A percentile compares a stretch with the other conserved stretches of the same genome.
Conservation (phyloP, 768 basidiomycete species). For the Russula olivacea region DNA sequence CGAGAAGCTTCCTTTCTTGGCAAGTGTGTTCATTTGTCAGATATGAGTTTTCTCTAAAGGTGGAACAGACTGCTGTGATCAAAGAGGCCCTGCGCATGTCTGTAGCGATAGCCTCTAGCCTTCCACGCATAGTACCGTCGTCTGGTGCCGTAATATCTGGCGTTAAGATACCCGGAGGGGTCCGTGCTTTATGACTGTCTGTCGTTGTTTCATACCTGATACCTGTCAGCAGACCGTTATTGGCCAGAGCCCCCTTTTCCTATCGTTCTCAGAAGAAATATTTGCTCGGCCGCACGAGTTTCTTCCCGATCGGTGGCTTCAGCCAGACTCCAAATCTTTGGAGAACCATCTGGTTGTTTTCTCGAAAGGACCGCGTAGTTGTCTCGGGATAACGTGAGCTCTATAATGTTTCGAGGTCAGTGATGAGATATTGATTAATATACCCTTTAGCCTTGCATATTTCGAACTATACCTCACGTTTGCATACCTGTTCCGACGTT, state of each 20-base stretch:
- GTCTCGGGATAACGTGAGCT: slow-evolving; percentile 25
- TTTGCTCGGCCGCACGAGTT: slow-evolving; percentile 20
- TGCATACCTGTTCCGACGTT: slow-evolving; percentile 25
- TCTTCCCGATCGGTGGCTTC: slow-evolving; percentile 24
- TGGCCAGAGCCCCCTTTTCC: slow-evolving; percentile 18
- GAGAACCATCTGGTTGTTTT: slow-evolving; percentile 22
- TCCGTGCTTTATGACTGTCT: neutral
- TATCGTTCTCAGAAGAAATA: slow-evolving; percentile 10
- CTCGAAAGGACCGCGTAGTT: slow-evolving; percentile 25
- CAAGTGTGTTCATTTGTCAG: neutral
- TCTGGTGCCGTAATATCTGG: slow-evolving; percentile 12
- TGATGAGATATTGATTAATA: neutral
- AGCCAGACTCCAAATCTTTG: slow-evolving; percentile 7
- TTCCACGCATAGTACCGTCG: slow-evolving; percentile 12
- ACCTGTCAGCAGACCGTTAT: neutral
- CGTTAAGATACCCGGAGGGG: slow-evolving; percentile 12
- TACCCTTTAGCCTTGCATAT: slow-evolving; percentile 21
- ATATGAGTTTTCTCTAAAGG: neutral
- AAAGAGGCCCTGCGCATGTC: slow-evolving; percentile 13
- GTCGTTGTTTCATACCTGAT: neutral
- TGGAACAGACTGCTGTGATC: slow-evolving; percentile 15
- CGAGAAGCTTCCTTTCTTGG: slow-evolving; percentile 14
- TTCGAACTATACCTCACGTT: slow-evolving; percentile 25
- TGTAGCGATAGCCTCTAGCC: neutral
- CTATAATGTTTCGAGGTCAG: too few relatives aligned